A percentile compares a stretch with the other conserved stretches of the same genome.
phyloP scores from a whole-genome alignment of 139 green algal genomes.

The Raphidocelis subcapitata region DNA sequence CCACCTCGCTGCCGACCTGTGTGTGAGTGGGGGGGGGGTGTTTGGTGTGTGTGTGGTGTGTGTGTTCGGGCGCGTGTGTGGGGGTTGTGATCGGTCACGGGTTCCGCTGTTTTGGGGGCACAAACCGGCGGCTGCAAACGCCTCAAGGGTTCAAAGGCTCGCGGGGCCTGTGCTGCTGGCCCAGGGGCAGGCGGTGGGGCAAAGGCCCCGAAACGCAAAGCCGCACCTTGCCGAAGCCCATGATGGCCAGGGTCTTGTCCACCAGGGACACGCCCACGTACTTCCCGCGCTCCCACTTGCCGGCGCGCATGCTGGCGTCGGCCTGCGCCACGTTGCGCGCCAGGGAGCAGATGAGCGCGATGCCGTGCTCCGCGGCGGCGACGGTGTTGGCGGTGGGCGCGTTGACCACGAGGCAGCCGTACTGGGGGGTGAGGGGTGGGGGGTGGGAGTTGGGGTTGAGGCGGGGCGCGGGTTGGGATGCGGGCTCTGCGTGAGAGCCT shows the following conservation, averaged over 20 bases:
- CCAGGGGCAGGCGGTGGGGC: too few species aligned
- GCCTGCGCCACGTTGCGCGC: slow-evolving; percentile 85
- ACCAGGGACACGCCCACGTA: slow-evolving; percentile 85
- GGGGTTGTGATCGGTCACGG: too few species aligned
- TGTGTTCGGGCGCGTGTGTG: too few species aligned
- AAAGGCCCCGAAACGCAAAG: too few species aligned
- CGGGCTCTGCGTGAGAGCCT: too few species aligned
- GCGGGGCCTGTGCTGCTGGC: too few species aligned
- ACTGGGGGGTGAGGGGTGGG: slow-evolving; percentile 28
- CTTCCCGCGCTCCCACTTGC: slow-evolving; percentile 85
- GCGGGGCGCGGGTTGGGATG: too few species aligned
- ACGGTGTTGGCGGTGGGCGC: slow-evolving; percentile 97
- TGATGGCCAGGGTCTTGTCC: slow-evolving; percentile 93
- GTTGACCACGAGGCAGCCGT: slow-evolving; percentile 94
- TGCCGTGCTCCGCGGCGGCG: slow-evolving; percentile 95
- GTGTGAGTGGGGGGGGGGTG: neutral
- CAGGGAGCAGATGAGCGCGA: slow-evolving; percentile 90
- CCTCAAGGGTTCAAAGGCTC: too few species aligned
- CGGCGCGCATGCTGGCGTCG: slow-evolving; percentile 87
- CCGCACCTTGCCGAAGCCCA: slow-evolving; percentile 95
- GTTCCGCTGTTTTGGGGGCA: too few species aligned
- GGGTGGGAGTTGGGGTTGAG: too few species aligned
- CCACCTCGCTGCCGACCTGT: slow-evolving; percentile 90
- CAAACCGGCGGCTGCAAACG: too few species aligned
- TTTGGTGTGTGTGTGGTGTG: too few species aligned